Percentiles rank a stretch among this genome's conserved stretches.
phyloP scores from a whole-genome alignment of 2,329 filamentous ascomycete species.

The Beauveria scarabaeidicola region DNA sequence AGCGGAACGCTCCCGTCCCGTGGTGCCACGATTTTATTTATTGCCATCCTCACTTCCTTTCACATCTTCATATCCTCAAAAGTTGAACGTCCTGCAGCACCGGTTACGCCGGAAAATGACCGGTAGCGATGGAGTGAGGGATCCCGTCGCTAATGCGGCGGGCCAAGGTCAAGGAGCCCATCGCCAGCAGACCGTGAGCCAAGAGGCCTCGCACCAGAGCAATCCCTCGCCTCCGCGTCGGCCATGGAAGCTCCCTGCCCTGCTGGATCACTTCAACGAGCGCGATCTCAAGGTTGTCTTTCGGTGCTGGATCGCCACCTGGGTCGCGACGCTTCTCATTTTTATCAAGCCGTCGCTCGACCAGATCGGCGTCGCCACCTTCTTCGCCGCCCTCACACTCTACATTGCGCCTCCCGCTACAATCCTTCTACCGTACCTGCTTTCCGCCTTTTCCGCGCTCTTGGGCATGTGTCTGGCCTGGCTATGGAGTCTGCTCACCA shows the following conservation, averaged over 20 bases:
- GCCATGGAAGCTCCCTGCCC: slow-evolving; percentile 16
- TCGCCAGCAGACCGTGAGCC: too few species aligned
- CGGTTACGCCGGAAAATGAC: too few species aligned
- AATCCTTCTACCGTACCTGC: slow-evolving; percentile 37
- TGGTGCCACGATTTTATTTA: too few species aligned
- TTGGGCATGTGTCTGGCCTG: slow-evolving; percentile 38
- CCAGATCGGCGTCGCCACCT: slow-evolving; percentile 34
- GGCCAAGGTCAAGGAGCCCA: too few species aligned
- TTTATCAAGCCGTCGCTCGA: slow-evolving; percentile 34
- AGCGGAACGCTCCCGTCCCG: too few species aligned
- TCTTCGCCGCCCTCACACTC: slow-evolving; percentile 33
- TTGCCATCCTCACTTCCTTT: too few species aligned
- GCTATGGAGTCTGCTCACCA: slow-evolving; percentile 40
- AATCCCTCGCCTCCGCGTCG: background rate
- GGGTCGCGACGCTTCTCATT: slow-evolving; percentile 36
- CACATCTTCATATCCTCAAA: too few species aligned
- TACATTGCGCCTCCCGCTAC: slow-evolving; percentile 36
- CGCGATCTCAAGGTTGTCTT: slow-evolving; percentile 38
- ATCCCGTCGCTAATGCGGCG: too few species aligned
- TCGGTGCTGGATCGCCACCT: slow-evolving; percentile 37
- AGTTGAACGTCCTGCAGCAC: too few species aligned
- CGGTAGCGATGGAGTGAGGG: too few species aligned
- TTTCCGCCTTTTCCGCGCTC: slow-evolving; percentile 32
- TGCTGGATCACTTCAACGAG: slow-evolving; percentile 36
- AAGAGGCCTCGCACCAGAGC: background rate